A percentile compares a stretch with the other conserved stretches of the same genome.
phyloP scores from a whole-genome alignment of 805 yeast genomes.

The Priceomyces haplophilus region DNA sequence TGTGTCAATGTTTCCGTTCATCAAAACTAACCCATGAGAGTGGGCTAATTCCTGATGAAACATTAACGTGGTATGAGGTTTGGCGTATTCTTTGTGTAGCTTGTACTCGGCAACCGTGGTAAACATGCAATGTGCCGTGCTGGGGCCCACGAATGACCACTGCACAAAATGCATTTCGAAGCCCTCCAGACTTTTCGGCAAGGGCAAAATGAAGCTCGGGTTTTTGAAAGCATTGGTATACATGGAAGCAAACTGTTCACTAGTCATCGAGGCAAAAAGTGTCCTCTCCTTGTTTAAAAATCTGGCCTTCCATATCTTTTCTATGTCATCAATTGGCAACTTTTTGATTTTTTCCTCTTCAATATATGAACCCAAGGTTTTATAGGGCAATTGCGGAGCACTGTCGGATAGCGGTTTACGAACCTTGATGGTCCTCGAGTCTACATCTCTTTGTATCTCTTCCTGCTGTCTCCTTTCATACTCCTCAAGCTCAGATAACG shows the following conservation, averaged over 20 bases:
- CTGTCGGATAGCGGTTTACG: conserved; percentile 34
- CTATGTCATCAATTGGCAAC: conserved; percentile 62
- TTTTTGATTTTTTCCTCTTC: conserved; percentile 62
- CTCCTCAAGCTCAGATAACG: conserved; percentile 63
- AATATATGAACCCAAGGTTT: conserved; percentile 67
- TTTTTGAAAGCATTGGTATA: conserved; percentile 62
- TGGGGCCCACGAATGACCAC: conserved; percentile 85
- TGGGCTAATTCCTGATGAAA: conserved; percentile 76
- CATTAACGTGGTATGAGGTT: conserved; percentile 89
- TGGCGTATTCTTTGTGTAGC: conserved; percentile 84
- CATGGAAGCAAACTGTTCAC: conserved; percentile 59
- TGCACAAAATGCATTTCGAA: conserved; percentile 88
- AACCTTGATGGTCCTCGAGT: conserved; percentile 27
- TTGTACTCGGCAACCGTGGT: conserved; percentile 92
- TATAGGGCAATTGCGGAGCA: conserved; percentile 52
- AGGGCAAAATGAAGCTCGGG: conserved; percentile 86
- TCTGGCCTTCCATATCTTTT: conserved; percentile 84
- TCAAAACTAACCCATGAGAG: conserved; percentile 63
- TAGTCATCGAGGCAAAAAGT: conserved; percentile 62
- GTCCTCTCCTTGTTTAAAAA: conserved; percentile 59
- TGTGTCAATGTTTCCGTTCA: conserved; percentile 81
- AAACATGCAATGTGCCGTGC: conserved; percentile 83
- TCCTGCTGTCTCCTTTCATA: conserved; percentile 41
- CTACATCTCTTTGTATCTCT: conserved; percentile 19
- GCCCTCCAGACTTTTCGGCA: conserved; percentile 59